Conservation (phyloP, 2,329 filamentous ascomycete genomes). For the Colletotrichum navitas region DNA sequence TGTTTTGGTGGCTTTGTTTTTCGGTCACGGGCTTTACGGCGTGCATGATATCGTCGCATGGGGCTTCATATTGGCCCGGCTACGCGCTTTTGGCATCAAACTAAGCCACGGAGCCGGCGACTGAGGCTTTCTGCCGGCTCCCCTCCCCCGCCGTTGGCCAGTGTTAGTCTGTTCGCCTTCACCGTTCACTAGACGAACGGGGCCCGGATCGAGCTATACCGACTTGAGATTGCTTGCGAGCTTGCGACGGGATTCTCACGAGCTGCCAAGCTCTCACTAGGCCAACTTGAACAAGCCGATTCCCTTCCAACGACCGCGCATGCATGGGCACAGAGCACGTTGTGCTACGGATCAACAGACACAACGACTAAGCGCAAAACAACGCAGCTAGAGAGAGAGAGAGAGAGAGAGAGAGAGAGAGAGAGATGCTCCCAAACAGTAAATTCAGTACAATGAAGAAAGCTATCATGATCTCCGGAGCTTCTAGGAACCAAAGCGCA, state of each 20-base stretch:
- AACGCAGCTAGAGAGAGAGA: not conserved
- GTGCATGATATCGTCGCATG: slow-evolving; percentile 8
- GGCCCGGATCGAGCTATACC: slow-evolving; percentile 3
- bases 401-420: not conserved
- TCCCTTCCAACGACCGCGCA: not conserved
- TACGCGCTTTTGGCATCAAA: not conserved
- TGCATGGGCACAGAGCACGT: not conserved
- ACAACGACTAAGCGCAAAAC: not conserved
- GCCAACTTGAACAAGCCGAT: not conserved
- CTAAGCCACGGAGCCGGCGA: not conserved
- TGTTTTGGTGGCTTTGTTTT: not conserved
- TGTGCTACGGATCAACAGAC: not conserved
- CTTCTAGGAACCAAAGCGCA: slow-evolving; percentile 41
- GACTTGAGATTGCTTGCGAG: not conserved
- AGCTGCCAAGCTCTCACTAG: not conserved
- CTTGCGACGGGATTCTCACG: not conserved
- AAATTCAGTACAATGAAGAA: slow-evolving; percentile 38
- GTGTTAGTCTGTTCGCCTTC: not conserved
- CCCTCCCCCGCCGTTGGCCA: not conserved
- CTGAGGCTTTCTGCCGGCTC: not conserved
- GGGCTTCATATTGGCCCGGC: not conserved
- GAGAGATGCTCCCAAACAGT: slow-evolving; percentile 27
- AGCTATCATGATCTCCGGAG: slow-evolving; percentile 38
- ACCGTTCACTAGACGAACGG: slow-evolving; percentile 1
- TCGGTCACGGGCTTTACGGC: slow-evolving; percentile 8